Evolutionary conservation across 805 yeast species (phyloP).

Genomic region (Torulaspora gathmanii): DNA sequence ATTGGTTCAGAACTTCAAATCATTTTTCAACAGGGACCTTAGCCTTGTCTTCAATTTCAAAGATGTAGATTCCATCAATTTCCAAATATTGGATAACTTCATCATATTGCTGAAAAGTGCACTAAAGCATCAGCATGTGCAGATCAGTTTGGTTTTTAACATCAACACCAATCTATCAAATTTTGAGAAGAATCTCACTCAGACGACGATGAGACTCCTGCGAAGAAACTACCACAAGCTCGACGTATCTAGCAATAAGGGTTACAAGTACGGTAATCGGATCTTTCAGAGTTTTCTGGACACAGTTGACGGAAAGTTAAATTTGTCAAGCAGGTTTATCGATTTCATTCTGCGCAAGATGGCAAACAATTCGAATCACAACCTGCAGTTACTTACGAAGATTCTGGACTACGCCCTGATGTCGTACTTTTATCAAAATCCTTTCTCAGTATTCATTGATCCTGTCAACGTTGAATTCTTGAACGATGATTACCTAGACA

Average conservation of each 20-base stretch:
- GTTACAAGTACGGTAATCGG: constrained; percentile 33
- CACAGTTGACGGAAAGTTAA: constrained; percentile 35
- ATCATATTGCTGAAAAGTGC: constrained; percentile 28
- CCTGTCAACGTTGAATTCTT: constrained; percentile 31
- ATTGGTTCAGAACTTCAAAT: constrained; percentile 31
- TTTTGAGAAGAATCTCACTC: constrained; percentile 33
- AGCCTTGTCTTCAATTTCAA: constrained; percentile 33
- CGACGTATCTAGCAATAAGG: constrained; percentile 34
- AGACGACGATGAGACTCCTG: constrained; percentile 31
- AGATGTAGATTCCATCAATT: constrained; percentile 34
- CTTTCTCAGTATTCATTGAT: constrained; percentile 36
- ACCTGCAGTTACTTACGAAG: constrained; percentile 30
- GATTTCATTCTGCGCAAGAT: constrained; percentile 31
- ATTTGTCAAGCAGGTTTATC: constrained; percentile 31
- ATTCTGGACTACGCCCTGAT: constrained; percentile 34
- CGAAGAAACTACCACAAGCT: constrained; percentile 26
- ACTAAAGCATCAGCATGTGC: constrained; percentile 25
- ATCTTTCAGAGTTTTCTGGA: constrained; percentile 34
- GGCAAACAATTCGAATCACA: constrained; percentile 34
- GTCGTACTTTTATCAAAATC: constrained; percentile 35
- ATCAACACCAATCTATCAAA: constrained; percentile 34
- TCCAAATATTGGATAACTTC: constrained; percentile 28
- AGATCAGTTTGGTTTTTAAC: constrained; percentile 30
- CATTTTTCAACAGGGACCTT: constrained; percentile 25
- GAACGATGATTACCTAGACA: constrained; percentile 27